Evolutionary conservation across 1,139 yeast genomes (phyloP).

Genomic region (Magnusiomyces tetraspermus): DNA sequence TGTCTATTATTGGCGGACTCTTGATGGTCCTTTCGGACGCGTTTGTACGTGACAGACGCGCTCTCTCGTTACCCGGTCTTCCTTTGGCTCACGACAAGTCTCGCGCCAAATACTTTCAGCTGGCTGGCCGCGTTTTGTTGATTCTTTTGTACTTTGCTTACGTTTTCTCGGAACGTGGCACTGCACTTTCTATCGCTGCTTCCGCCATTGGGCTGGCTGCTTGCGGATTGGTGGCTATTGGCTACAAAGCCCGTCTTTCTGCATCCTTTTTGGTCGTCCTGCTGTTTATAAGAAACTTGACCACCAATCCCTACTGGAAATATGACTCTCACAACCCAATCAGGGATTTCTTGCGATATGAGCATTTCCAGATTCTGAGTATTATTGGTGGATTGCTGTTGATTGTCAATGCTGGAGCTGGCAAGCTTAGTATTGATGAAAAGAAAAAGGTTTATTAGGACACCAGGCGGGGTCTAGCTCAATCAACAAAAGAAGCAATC

Average conservation of each 20-base stretch:
- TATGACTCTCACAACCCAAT: conserved; percentile 60
- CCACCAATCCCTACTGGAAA: conserved; percentile 85
- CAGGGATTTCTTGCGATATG: conserved; percentile 86
- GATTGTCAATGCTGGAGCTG: conserved; percentile 94
- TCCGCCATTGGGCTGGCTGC: conserved; percentile 62
- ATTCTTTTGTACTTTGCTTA: conserved; percentile 82
- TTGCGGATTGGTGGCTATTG: conserved; percentile 76
- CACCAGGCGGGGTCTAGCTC: too few relatives aligned
- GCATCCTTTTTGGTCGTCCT: conserved; percentile 71
- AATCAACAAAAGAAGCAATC: too few relatives aligned
- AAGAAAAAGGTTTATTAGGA: conserved; percentile 89
- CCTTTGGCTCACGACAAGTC: conserved; percentile 81
- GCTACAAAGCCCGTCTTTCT: conserved; percentile 85
- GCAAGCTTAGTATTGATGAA: conserved; percentile 86
- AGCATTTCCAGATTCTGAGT: conserved; percentile 87
- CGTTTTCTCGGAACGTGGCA: conserved; percentile 37
- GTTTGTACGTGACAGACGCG: conserved; percentile 68
- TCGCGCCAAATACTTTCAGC: conserved; percentile 70
- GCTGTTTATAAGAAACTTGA: conserved; percentile 64
- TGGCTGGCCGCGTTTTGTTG: conserved; percentile 83
- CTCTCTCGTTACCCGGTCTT: conserved; percentile 76
- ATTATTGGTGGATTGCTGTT: conserved; percentile 90
- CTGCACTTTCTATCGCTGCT: conserved; percentile 47
- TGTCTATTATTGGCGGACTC: conserved; percentile 89
- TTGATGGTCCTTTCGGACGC: conserved; percentile 83